Percentiles rank a stretch among this genome's conserved stretches.
These are phyloP conservation scores for Ceraceosorus guamensis DNA, from an alignment of 1,284 basidiomycete species.

Conservation along the genomic window DNA sequence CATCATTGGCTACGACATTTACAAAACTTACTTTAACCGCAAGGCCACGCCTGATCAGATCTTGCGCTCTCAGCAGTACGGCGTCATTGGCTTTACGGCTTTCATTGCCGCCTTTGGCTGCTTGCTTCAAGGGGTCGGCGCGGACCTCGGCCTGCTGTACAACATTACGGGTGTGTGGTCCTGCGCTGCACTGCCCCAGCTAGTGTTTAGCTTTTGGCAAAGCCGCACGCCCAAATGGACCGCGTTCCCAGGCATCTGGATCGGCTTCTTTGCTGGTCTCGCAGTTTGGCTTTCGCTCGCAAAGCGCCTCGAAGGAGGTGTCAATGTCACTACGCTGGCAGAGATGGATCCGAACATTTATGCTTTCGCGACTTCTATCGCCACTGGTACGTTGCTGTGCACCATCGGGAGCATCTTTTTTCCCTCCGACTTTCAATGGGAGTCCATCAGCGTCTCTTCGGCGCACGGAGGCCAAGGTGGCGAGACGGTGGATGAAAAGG, in stretches of 20 bases:
- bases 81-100: slow-evolving; percentile 36
- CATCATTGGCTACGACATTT: slow-evolving; percentile 29
- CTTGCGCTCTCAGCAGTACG: slow-evolving; percentile 31
- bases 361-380: slow-evolving; percentile 16
- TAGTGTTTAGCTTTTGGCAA: slow-evolving; percentile 38
- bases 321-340: slow-evolving; percentile 24
- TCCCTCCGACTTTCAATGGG: slow-evolving; percentile 28
- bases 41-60: slow-evolving; percentile 21
- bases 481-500: slow-evolving; percentile 7
- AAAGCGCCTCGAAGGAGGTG: slow-evolving; percentile 21
- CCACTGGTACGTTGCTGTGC: slow-evolving; percentile 20
- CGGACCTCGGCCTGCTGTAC: slow-evolving; percentile 34
- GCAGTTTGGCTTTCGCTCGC: slow-evolving; percentile 42
- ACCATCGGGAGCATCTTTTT: slow-evolving; percentile 23
- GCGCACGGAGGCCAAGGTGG: not conserved
- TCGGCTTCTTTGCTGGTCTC: slow-evolving; percentile 35
- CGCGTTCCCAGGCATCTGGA: slow-evolving; percentile 39
- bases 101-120: slow-evolving; percentile 40
- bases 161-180: slow-evolving; percentile 37
- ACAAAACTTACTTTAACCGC: slow-evolving; percentile 29
- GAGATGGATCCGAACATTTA: slow-evolving; percentile 17
- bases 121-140: slow-evolving; percentile 34
- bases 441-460: slow-evolving; percentile 2
- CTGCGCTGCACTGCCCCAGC: slow-evolving; percentile 24
- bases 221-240: slow-evolving; percentile 27